phyloP scores from a whole-genome alignment of 192 early-diverging fungal genomes.

The Chytriomyces sp. region DNA sequence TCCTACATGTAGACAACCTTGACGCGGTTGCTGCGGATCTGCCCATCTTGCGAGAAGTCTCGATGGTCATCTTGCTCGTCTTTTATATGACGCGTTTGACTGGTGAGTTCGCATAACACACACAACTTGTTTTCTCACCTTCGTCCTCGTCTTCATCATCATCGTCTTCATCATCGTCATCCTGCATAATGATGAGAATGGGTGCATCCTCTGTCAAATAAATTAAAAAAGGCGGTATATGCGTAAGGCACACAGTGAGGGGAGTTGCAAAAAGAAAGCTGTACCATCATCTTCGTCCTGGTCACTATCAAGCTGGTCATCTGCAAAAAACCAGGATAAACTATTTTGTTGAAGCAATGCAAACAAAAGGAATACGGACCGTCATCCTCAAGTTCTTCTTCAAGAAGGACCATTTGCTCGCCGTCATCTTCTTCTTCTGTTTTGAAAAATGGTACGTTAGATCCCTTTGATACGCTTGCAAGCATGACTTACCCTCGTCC shows the following conservation, averaged over 20 bases:
- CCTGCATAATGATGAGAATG: not conserved
- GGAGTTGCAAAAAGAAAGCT: not conserved
- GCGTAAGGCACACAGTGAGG: not conserved
- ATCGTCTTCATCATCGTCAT: not conserved
- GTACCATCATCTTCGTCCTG: not conserved
- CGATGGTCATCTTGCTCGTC: too few relatives aligned
- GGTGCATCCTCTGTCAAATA: not conserved
- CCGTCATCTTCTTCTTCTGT: slow-evolving; percentile 1
- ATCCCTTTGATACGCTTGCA: not conserved
- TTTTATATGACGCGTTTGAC: too few relatives aligned
- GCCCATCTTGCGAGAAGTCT: too few relatives aligned
- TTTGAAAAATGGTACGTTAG: not conserved
- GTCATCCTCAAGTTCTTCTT: not conserved
- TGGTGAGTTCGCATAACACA: too few relatives aligned
- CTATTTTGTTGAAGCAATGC: not conserved
- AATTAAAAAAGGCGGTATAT: not conserved
- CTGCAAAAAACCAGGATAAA: not conserved
- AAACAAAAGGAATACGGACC: not conserved
- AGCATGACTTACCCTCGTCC: not conserved
- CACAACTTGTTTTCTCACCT: not conserved
- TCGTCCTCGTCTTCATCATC: not conserved
- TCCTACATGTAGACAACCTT: too few relatives aligned
- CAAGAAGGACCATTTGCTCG: slow-evolving; percentile 1
- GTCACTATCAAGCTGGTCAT: not conserved
- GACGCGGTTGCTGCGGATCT: too few relatives aligned